Base-by-base conservation (phyloP, 78 protist species). In the Capsaspora owczarzaki region DNA sequence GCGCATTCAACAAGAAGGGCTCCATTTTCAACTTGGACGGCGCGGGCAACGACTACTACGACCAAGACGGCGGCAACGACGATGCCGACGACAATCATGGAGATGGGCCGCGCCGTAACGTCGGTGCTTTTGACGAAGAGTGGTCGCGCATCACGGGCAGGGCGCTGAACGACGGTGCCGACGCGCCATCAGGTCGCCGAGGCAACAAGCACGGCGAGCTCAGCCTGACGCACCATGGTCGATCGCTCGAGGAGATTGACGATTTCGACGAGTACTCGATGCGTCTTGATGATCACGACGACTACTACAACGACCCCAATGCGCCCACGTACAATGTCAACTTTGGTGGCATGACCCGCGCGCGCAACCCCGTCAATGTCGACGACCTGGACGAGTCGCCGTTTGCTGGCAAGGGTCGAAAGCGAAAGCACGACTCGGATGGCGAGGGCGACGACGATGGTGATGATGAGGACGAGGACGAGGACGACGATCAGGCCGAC, bases 241-340 rank as follows among this genome's bases (percentile, higher is more conserved):
- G 66, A 41, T 35, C 82, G 51, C 56, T 78, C 37, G 66, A 78
- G 37, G 71, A 66, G 35, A 78, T 78, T 41, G 82, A 78, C 44
- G 82, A 66, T 61, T 79, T 79, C 47, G 82, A 79, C 31, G 82
- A 79, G 44, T 2, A 41, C 35, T 74, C 61, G 31, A 1, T 66
- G 74, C 10, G 82, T 1, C 38, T 61, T 70, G 82, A 78, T 49
- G n/a, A n/a, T n/a, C n/a, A n/a, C n/a, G n/a, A n/a, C n/a, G 81
- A 47, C 31, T 66, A 76, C 27, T 41, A 33, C 35, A 42, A n/a
- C 43, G 74, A 10, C 10, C 56, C 16, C 16, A 16, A 49, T 49
- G 56, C 56, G 10, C n/a, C 56, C 56, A 16, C 56, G 10, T 10
- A 49, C 16, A 10, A 49, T 49, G 56, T 20, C 56, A 49, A 20